These are phyloP conservation scores for Pythium rhizo-oryzae DNA, from an alignment of 352 stramenopile genomes.

Conservation along the genomic window DNA sequence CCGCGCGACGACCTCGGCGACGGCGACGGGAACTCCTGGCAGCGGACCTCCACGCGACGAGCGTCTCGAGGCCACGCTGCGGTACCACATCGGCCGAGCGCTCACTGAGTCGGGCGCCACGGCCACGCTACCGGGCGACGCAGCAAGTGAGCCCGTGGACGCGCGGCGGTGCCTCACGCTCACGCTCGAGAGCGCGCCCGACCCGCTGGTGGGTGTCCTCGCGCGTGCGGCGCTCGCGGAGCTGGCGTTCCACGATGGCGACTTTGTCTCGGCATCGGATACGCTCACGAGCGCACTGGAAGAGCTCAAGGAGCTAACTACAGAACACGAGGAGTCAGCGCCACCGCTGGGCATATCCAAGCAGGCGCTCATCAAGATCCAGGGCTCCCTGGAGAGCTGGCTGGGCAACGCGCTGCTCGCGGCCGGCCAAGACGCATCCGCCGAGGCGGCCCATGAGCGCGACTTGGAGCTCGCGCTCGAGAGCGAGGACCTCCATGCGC, in stretches of 20 bases:
- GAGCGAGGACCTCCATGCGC: conserved; percentile 53
- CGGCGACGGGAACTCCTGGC: too few species aligned
- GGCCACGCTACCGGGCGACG: conserved; percentile 17
- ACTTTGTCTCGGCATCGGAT: conserved; percentile 45
- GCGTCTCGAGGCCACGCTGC: conserved; percentile 36
- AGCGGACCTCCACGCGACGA: background rate
- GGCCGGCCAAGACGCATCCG: conserved; percentile 40
- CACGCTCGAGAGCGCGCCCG: background rate
- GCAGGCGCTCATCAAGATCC: conserved; percentile 42
- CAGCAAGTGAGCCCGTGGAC: background rate
- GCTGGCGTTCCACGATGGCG: conserved; percentile 41
- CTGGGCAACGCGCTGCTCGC: conserved; percentile 52
- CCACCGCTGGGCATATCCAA: conserved; percentile 9
- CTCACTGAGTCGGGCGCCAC: conserved; percentile 35
- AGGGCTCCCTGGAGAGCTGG: conserved; percentile 49
- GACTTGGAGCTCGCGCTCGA: conserved; percentile 52
- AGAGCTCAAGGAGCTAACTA: too few species aligned
- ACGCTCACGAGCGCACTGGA: conserved; percentile 37
- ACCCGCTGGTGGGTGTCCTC: conserved; percentile 27
- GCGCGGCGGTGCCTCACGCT: conserved; percentile 39
- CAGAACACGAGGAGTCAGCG: conserved; percentile 17
- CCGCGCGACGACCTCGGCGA: conserved; percentile 17
- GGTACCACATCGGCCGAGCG: conserved; percentile 48
- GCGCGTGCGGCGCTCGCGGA: conserved; percentile 38
- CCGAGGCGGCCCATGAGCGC: conserved; percentile 49